Evolutionary conservation across 164 flowering plant species (phyloP).

Genomic region (Nymphaea thermarum): DNA sequence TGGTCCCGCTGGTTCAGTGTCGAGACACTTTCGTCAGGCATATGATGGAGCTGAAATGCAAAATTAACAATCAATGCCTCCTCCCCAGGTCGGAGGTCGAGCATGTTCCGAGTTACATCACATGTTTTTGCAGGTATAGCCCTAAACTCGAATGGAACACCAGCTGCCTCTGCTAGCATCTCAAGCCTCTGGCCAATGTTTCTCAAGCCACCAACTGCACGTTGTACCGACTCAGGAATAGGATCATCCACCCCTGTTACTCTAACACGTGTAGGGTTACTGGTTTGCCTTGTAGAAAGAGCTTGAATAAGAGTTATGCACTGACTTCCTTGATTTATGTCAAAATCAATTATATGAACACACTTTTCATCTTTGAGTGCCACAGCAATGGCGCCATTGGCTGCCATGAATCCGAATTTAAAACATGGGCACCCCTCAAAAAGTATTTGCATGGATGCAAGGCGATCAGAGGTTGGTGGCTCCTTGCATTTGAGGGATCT

Average conservation of each 20-base stretch:
- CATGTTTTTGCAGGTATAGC: conserved; percentile 50
- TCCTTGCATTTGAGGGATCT: conserved; percentile 86
- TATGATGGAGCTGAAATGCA: conserved; percentile 96
- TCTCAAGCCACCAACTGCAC: conserved; percentile 64
- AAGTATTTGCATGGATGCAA: conserved; percentile 95
- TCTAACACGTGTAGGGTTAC: conserved; percentile 45
- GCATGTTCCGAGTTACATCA: conserved; percentile 50
- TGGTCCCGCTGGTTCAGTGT: conserved; percentile 73
- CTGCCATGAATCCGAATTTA: conserved; percentile 88
- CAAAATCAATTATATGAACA: conserved; percentile 86
- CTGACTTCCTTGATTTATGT: conserved; percentile 92
- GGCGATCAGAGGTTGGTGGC: conserved; percentile 69
- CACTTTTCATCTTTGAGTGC: conserved; percentile 53
- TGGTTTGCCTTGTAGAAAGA: conserved; percentile 29
- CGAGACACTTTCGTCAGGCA: conserved; percentile 99
- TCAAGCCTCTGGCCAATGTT: conserved; percentile 68
- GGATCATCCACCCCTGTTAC: conserved; percentile 94
- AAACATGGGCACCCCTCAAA: conserved; percentile 97
- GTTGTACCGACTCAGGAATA: conserved; percentile 89
- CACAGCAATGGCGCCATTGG: conserved; percentile 79
- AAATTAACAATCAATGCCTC: conserved; percentile 84
- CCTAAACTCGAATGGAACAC: conserved; percentile 59
- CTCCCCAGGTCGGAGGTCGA: conserved; percentile 29
- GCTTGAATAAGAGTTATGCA: conserved; percentile 71
- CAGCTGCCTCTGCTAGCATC: conserved; percentile 46